These are phyloP conservation scores for Cordyceps cicadae DNA, from an alignment of 2,329 filamentous ascomycete genomes.

Conservation along the genomic window DNA sequence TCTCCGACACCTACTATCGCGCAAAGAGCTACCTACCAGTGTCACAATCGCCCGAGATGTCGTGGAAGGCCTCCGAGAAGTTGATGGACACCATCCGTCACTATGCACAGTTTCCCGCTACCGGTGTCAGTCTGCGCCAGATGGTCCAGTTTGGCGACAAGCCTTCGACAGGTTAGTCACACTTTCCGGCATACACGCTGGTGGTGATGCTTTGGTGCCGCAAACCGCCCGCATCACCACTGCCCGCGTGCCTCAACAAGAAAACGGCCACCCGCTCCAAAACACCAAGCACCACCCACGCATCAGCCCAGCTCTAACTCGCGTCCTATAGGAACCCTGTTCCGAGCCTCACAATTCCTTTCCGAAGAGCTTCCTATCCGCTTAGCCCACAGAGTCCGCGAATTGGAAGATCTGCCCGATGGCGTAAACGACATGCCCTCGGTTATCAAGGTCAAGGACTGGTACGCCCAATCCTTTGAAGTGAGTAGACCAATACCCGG, in stretches of 20 bases:
- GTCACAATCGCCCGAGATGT: conserved; percentile 48
- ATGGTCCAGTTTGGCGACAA: conserved; percentile 99
- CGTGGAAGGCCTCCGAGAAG: conserved; percentile 84
- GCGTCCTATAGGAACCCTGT: conserved; percentile 67
- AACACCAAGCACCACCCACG: not conserved
- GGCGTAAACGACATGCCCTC: conserved; percentile 97
- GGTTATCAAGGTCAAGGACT: conserved; percentile 88
- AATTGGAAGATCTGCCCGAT: conserved; percentile 85
- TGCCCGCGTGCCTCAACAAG: not conserved
- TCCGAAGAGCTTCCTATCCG: conserved; percentile 97
- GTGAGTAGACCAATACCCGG: conserved; percentile 40
- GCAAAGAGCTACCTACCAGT: conserved; percentile 5
- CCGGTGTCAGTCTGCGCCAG: conserved; percentile 89
- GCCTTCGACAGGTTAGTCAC: conserved; percentile 71
- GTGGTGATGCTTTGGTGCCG: conserved; percentile 59
- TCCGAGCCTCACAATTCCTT: conserved; percentile 95
- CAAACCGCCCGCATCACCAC: not conserved
- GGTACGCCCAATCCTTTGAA: conserved; percentile 99
- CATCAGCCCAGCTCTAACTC: not conserved
- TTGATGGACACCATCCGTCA: conserved; percentile 97
- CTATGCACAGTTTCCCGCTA: conserved; percentile 94
- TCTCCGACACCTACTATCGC: conserved; percentile 11
- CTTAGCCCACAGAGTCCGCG: conserved; percentile 90
- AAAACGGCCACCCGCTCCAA: not conserved
- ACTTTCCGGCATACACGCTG: conserved; percentile 52